A percentile compares a stretch with the other conserved stretches of the same genome.
Evolutionary conservation across 106 monocot species (phyloP).

Genomic region (Hemerocallis citrina): DNA sequence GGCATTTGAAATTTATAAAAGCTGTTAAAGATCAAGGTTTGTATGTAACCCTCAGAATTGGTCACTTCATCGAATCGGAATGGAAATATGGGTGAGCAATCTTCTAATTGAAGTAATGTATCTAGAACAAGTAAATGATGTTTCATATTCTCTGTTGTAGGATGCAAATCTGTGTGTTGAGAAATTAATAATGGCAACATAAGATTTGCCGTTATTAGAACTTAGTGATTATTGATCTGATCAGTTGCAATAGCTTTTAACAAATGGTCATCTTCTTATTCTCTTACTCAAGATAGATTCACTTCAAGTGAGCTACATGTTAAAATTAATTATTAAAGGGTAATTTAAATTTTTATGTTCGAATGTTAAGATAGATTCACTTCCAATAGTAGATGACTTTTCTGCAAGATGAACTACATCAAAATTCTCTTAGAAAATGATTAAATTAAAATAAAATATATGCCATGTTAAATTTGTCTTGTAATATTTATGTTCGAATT

Average conservation of each 20-base stretch:
- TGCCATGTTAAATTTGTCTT: not conserved
- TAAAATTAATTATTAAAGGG: too few species aligned
- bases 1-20: conserved; percentile 75
- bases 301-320: too few species aligned
- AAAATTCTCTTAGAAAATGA: too few species aligned
- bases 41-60: conserved; percentile 73
- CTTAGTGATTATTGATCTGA: too few species aligned
- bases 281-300: too few species aligned
- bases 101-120: not conserved
- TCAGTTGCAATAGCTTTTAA: not conserved
- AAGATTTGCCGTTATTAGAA: too few species aligned
- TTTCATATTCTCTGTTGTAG: not conserved
- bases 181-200: too few species aligned
- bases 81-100: conserved; percentile 81
- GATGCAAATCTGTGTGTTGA: not conserved
- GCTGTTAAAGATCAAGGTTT: conserved; percentile 60
- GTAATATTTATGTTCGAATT: not conserved
- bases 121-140: not conserved
- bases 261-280: too few species aligned
- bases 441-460: too few species aligned
- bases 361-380: too few species aligned
- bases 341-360: too few species aligned
- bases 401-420: not conserved
- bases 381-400: not conserved
- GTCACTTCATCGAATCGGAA: conserved; percentile 90